Evolutionary conservation across 345 rosid genomes (phyloP), one percentile per base, ranked within the genome.

Genomic region (Populus tremula): DNA sequence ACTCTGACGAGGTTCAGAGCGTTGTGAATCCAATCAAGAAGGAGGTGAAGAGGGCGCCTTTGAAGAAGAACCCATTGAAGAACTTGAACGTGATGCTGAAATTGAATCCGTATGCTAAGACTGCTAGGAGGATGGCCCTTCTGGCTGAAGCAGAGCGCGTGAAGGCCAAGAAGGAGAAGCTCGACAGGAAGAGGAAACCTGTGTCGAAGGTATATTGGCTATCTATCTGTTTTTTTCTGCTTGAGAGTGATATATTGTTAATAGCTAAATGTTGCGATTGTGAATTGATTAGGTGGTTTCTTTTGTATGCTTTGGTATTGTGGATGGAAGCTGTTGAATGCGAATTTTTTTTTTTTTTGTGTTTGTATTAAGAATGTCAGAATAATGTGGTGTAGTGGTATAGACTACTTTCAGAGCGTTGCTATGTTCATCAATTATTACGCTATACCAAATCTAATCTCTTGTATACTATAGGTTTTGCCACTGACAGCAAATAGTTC

Each of bases 31-130:
- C 99, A 0, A 88, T 92, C 50, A 89, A 93, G 85, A 88, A 77
- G 82, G 93, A 83, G 41, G 82, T 80, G 0, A 92, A 90, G 90
- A 90, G 98, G 69, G 92, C 98, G 25, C 82, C 92, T 4, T 29
- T 92, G 81, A 96, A 96, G 94, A 96, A 96, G 89, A 96, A 96
- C 59, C 99, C 99, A 10, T 72, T 96, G 75, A 96, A 92, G 97
- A 93, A 96, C 47, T 77, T 92, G 61, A 91, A 92, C 78, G 88
- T 85, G 3, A 88, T 96, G 99, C 69, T 96, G 67, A 94, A 86
- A 87, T 79, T 96, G 67, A 96, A 96, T 71, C 99, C 98, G 0
- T 96, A 93, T 79, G 99, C 99, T 1, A 96, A 93, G 90, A 92
- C 99, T 13, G 98, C 99, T 0, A 88, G 84, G 91, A 90, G 99